phyloP scores from a whole-genome alignment of 2,329 filamentous ascomycete genomes.

The Trichoderma sp. region DNA sequence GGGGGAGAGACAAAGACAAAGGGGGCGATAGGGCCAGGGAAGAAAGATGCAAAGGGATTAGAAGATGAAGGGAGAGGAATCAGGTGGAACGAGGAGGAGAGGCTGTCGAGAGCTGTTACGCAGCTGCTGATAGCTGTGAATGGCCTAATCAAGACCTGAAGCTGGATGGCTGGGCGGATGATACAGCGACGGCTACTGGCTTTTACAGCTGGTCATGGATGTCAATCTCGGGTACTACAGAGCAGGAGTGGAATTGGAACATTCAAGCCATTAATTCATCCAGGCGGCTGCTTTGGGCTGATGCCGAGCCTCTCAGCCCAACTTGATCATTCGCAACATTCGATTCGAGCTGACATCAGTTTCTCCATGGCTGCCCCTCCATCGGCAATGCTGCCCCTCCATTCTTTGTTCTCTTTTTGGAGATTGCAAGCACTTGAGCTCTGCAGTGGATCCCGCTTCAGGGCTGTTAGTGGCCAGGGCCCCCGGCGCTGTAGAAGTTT shows the following conservation, averaged over 20 bases:
- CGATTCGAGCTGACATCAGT: background rate
- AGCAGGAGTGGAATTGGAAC: background rate
- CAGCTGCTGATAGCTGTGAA: background rate
- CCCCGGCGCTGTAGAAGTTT: slow-evolving; percentile 27
- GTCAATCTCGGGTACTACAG: background rate
- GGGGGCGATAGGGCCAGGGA: too few species aligned
- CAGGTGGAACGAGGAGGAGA: background rate
- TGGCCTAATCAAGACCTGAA: background rate
- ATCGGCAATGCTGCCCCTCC: background rate
- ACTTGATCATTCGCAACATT: background rate
- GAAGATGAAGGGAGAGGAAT: background rate
- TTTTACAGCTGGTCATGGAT: background rate
- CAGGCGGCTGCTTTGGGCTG: background rate
- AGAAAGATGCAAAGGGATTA: background rate
- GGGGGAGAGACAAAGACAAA: background rate
- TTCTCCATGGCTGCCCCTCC: slow-evolving; percentile 3
- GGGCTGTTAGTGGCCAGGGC: slow-evolving; percentile 10
- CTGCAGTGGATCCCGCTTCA: background rate
- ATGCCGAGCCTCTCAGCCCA: background rate
- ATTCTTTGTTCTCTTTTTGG: background rate
- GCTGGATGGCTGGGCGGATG: background rate
- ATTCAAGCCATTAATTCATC: too few species aligned
- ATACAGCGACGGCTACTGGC: background rate
- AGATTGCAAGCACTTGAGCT: background rate
- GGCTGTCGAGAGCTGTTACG: background rate